Evolutionary conservation across 108 stramenopile genomes (phyloP).

Genomic region (Chaetoceros tenuissimus): DNA sequence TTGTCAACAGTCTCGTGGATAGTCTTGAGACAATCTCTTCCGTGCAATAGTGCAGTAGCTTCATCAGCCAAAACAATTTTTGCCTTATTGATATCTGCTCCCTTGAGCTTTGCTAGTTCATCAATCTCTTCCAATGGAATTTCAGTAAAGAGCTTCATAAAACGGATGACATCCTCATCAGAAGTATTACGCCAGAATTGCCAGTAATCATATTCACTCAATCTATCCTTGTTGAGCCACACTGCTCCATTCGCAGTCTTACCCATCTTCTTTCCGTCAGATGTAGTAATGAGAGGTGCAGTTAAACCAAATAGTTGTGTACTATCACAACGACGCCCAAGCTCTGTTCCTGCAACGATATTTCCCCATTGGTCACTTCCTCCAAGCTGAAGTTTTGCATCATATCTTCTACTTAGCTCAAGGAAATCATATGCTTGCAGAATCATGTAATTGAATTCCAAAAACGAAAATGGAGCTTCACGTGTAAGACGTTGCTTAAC

Average conservation of each 20-base stretch:
- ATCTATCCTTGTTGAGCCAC: constrained; percentile 89
- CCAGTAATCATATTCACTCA: constrained; percentile 96
- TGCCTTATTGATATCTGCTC: constrained; percentile 85
- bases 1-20: constrained; percentile 84
- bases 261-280: constrained; percentile 98
- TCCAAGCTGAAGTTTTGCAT: constrained; percentile 85
- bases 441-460: constrained; percentile 99
- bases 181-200: constrained; percentile 97
- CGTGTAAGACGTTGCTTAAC: constrained; percentile 87
- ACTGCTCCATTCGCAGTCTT: constrained; percentile 96
- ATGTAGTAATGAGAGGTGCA: constrained; percentile 94
- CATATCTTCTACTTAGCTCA: constrained; percentile 79
- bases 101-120: constrained; percentile 47
- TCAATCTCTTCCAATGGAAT: constrained; percentile 79
- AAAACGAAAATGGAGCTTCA: constrained; percentile 89
- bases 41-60: constrained; percentile 90
- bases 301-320: constrained; percentile 90
- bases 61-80: constrained; percentile 95
- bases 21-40: constrained; percentile 59
- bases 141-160: constrained; percentile 92
- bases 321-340: constrained; percentile 78
- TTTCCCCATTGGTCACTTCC: constrained; percentile 99
- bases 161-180: constrained; percentile 90
- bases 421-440: constrained; percentile 98
- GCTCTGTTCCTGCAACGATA: constrained; percentile 91